A percentile compares a stretch with the other conserved stretches of the same genome.
Evolutionary conservation across 495 filamentous ascomycete genomes (phyloP).

Genomic region (Lasiosphaeria hispida): DNA sequence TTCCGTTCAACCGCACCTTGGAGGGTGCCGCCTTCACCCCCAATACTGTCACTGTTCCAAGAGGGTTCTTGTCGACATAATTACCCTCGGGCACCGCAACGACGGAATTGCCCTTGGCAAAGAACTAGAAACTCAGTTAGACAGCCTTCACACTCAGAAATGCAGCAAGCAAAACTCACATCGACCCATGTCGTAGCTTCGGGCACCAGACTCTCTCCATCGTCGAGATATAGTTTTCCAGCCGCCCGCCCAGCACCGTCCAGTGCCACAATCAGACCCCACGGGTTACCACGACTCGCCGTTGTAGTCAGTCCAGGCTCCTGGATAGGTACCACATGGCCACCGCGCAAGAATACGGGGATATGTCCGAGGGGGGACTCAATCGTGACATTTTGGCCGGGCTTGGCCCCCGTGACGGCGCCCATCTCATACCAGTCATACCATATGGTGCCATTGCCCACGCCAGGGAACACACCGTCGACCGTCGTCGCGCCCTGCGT

Average conservation of each 20-base stretch:
- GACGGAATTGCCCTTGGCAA: constrained; percentile 44
- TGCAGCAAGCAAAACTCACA: constrained; percentile 31
- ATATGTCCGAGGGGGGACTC: constrained; percentile 75
- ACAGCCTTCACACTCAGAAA: not conserved
- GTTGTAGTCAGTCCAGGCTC: constrained; percentile 68
- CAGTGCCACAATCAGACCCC: constrained; percentile 66
- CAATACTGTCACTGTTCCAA: constrained; percentile 66
- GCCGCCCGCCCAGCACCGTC: constrained; percentile 54
- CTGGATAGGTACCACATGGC: constrained; percentile 66
- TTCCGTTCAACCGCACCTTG: constrained; percentile 53
- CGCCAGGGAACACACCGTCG: constrained; percentile 75
- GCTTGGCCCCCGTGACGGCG: constrained; percentile 46
- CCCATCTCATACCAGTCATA: constrained; percentile 80
- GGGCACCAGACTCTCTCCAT: constrained; percentile 70
- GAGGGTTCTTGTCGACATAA: constrained; percentile 58
- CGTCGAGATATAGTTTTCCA: constrained; percentile 76
- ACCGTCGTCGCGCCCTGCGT: constrained; percentile 62
- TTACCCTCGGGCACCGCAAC: constrained; percentile 47
- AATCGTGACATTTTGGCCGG: constrained; percentile 69
- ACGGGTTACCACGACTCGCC: constrained; percentile 63
- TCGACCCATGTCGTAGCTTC: constrained; percentile 55
- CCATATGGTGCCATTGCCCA: constrained; percentile 57
- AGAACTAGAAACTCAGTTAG: constrained; percentile 44
- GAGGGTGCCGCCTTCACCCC: constrained; percentile 50
- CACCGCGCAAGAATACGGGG: constrained; percentile 72